Evolutionary conservation across 192 early-diverging fungal genomes (phyloP), one percentile per base, ranked within the genome.

Genomic region (Piromyces finnis): DNA sequence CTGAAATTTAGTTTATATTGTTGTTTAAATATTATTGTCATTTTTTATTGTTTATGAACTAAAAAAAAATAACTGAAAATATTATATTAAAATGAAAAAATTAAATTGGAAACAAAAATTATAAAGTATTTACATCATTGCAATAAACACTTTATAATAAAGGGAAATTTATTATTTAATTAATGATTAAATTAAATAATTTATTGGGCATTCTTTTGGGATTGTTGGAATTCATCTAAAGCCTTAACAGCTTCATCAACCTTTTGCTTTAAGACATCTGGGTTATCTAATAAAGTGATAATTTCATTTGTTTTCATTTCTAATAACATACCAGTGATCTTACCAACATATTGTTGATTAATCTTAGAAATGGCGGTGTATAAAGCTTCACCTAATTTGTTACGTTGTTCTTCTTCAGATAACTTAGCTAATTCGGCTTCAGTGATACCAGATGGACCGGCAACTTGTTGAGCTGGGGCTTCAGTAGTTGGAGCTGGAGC

Each of bases 271-370:
- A 95, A 90, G 26, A 93, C 94, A 77, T 89, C 92, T 77, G 86
- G 84, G 85, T 91, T 90, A 86, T 97, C 97, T 79, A 98, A 85
- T 80, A 98, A 84, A 86, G 94, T 91, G 80, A 98, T 86, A 79
- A 98, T 87, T 85, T 99, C 98, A 79, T 89, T 87, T 83, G 95
- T 96, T 85, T 98, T 95, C 97, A 98, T 99, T 88, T 99, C 97
- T 78, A 98, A 88, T 79, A 97, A 89, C 97, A 99, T 98, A 81
- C 98, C 98, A 32, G 97, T 98, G 85, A 99, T 95, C 92, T 99
- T 98, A 83, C 95, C 95, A 79, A 97, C 95, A 79, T 89, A 87
- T 29, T 91, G 87, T 79, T 90, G 90, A 84, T 94, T 90, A 77
- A 88, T 90, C 77, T 83, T 82, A 79, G 88, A 86, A 82, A 99